Base-by-base conservation (phyloP, 129 eudicot species). In the Apium graveolens region DNA sequence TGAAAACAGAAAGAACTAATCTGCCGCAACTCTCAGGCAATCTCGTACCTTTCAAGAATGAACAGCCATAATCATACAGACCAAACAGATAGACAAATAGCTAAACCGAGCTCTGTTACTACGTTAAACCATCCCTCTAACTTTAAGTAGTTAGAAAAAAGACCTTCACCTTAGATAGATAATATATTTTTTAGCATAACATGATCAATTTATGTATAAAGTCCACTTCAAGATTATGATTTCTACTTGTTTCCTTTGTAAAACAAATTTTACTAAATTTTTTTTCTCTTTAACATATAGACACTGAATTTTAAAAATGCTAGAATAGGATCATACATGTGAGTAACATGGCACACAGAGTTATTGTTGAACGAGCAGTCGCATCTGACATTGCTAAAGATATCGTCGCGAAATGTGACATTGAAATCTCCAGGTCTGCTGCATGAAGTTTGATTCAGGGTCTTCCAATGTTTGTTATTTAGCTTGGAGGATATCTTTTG, bases 301-400 rank as follows among this genome's bases (percentile, higher is more conserved):
- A 16, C 57, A 78, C 27, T 8, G 20, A 38, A 49, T 14, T 18
- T 74, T 29, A 78, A 60, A 31, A 55, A 43, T 7, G 37, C 60
- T 49, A 74, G 70, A 27, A 35, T 18, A 78, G 70, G 77, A 76
- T 12, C 71, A 12, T 65, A 65, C 71, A 65, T 31, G 39, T 65
- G 71, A 3, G 71, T 65, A 27, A 65, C 71, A 4, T 65, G 71
- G 71, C 71, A 65, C 20, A 65, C 38, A 14, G 41, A 65, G 21
- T 20, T 24, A 41, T 42, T 44, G 11, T 24, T 73, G 51, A 73
- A 41, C 11, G 76, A 38, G 76, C 76, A 73, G 49, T 73, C 32
- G 34, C 76, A 73, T 0, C 2, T 38, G 76, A 73, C 49, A 0
- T n/a, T 44, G 49, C 76, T 27, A 73, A 24, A 26, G 49, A 8